Percentiles rank a stretch among this genome's conserved stretches.
These are phyloP conservation scores for Candida andamanensis DNA, from an alignment of 805 yeast genomes.

Conservation along the genomic window DNA sequence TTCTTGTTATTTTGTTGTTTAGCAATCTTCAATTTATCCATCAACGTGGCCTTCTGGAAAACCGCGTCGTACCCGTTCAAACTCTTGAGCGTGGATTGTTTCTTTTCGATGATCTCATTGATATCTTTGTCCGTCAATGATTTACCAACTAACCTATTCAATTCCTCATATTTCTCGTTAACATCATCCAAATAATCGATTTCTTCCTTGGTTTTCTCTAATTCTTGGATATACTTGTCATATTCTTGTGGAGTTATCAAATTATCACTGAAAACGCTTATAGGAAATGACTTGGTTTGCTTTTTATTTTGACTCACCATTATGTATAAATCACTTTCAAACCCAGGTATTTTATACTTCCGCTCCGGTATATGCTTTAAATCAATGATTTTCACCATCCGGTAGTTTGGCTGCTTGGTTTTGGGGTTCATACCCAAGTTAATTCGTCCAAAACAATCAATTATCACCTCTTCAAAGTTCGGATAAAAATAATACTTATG, in stretches of 20 bases:
- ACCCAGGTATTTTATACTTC: conserved; percentile 38
- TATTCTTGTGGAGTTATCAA: conserved; percentile 69
- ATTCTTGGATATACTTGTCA: conserved; percentile 57
- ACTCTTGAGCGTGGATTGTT: conserved; percentile 53
- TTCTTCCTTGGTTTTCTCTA: conserved; percentile 50
- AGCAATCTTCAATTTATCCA: conserved; percentile 75
- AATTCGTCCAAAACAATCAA: conserved; percentile 76
- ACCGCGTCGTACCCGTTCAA: conserved; percentile 55
- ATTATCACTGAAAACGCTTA: conserved; percentile 76
- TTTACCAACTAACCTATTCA: conserved; percentile 58
- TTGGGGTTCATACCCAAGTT: conserved; percentile 70
- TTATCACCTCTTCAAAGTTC: conserved; percentile 63
- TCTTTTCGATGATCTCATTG: conserved; percentile 69
- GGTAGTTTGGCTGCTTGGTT: conserved; percentile 60
- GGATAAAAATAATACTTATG: conserved; percentile 77
- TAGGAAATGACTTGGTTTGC: conserved; percentile 66
- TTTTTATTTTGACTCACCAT: conserved; percentile 78
- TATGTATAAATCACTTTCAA: conserved; percentile 49
- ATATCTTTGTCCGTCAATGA: conserved; percentile 70
- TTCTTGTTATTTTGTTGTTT: conserved; percentile 46
- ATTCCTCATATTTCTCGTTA: conserved; percentile 57
- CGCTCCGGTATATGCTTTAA: conserved; percentile 42
- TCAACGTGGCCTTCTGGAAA: conserved; percentile 61
- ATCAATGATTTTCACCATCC: conserved; percentile 78
- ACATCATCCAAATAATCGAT: conserved; percentile 64